These are phyloP conservation scores for Straminergon stramineum DNA, from an alignment of 225 moss, liverwort and hornwort genomes.

Conservation along the genomic window DNA sequence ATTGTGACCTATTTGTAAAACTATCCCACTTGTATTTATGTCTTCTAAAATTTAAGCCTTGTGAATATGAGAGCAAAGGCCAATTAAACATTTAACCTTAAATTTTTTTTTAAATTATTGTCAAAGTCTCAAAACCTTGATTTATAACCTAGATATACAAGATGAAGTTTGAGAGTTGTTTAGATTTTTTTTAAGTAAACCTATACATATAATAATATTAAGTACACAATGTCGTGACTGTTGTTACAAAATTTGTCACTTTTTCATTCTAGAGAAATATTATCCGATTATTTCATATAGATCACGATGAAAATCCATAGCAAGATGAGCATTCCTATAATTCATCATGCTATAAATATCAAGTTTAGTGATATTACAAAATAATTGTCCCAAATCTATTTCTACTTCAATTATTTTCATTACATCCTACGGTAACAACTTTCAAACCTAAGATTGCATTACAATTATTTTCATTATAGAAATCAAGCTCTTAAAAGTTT, in stretches of 20 bases:
- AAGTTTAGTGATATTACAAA: not conserved
- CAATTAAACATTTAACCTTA: no score
- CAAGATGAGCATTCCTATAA: rapidly evolving
- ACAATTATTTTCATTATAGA: not conserved
- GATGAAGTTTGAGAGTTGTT: not conserved
- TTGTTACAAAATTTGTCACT: no score
- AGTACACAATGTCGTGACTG: no score
- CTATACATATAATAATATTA: no score
- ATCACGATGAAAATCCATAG: no score
- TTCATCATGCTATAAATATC: not conserved
- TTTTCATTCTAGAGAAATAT: no score
- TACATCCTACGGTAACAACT: rapidly evolving
- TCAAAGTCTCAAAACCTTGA: not conserved
- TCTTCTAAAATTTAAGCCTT: not conserved
- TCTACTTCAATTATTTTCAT: not conserved
- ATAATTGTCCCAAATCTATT: not conserved
- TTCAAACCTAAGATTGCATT: not conserved
- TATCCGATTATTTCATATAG: no score
- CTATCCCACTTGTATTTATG: rapidly evolving
- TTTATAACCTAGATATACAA: rapidly evolving
- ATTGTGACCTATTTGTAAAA: not conserved
- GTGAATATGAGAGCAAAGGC: rapidly evolving
- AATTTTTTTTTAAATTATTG: not conserved
- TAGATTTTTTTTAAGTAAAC: not conserved
- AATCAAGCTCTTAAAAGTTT: not conserved